Base-by-base conservation (phyloP, 768 basidiomycete species). In the Suillus spraguei region DNA sequence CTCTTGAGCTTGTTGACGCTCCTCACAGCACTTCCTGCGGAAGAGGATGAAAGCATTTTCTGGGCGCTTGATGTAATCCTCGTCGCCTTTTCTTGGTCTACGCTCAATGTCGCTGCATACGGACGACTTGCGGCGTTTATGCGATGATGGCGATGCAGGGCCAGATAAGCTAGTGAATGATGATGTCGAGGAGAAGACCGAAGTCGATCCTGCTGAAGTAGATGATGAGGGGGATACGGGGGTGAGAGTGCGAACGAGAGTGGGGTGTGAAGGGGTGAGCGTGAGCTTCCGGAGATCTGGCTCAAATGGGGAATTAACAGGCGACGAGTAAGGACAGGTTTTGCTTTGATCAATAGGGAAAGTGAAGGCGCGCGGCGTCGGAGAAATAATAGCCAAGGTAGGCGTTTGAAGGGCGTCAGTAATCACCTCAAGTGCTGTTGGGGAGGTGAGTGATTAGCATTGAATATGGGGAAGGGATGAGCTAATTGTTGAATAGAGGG, bases 41-140 rank as follows among this genome's bases (percentile, higher is more conserved):
- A 92, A 92, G 61, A 92, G 83, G 73, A 92, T 92, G 80, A 92
- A 92, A 9, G 91, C 91, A 70, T 92, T 92, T 77, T 91, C 89
- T 2, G 90, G 91, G 49, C 91, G 86, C 76, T 91, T 91, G 79
- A 92, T 86, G 71, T 92, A 92, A 74, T 90, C 89, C 56, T 89
- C 89, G 75, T 92, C 90, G 68, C 91, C 90, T 79, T 88, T 82
- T 74, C 79, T 81, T 10, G 82, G 76, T 62, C 76, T 68, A 67
- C 85, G 85, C 64, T 87, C 86, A 70, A 77, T 69, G 60, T 73
- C 78, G 74, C 80, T 80, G 70, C 74, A 81, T 70, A 77, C 76
- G 59, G 78, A 81, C 52, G 81, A 80, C 61, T 85, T 86, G 73
- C 84, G 81, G 59, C 85, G 85, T 70, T 83, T 82, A 68, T 81